Base-by-base conservation (phyloP, 768 basidiomycete species). In the Agaricus subrufescens region DNA sequence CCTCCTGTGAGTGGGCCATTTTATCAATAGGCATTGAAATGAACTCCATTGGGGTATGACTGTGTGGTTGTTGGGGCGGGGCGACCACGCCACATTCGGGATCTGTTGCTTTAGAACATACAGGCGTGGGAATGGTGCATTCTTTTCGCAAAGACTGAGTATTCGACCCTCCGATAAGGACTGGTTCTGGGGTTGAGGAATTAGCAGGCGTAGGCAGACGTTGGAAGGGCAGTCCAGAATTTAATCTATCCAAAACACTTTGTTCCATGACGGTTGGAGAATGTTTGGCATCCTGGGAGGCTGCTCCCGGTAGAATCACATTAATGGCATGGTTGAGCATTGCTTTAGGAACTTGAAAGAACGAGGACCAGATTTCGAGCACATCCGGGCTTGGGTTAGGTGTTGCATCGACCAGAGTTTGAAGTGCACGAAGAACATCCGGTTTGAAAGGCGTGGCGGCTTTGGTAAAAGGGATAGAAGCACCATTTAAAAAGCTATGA, bases 151-250 rank as follows among this genome's bases (percentile, higher is more conserved):
- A 15, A 40, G 14, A 29, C 12, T 42, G 29, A 27, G 47, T 39
- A 19, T 19, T 19, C 4, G 48, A 30, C 3, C 14, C 31, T 23
- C 25, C 40, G 10, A 12, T 19, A 23, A 40, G 46, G n/a, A 7
- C 10, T 10, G 47, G 54, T 34, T 56, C 54, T 3, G 54, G 54
- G 15, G 54, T 56, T 23, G 15, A 54, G 26, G 53, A 67, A 39
- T 58, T 63, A 54, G 60, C 50, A 25, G 62, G 63, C 29, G 61
- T 65, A 37, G 63, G 64, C 14, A 62, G 51, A 14, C 55, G 62
- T 10, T 29, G 54, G 30, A 45, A 49, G 25, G 46, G 29, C 7
- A 37, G 12, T 9, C 39, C 25, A 34, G 14, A 26, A 10, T 6
- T 14, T 3, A 31, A 15, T 3, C 12, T 44, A 40, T 31, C 27